Percentiles rank a stretch among this genome's conserved stretches.
phyloP scores from a whole-genome alignment of 208 protist species.

The Acanthamoeba lugdunensis region DNA sequence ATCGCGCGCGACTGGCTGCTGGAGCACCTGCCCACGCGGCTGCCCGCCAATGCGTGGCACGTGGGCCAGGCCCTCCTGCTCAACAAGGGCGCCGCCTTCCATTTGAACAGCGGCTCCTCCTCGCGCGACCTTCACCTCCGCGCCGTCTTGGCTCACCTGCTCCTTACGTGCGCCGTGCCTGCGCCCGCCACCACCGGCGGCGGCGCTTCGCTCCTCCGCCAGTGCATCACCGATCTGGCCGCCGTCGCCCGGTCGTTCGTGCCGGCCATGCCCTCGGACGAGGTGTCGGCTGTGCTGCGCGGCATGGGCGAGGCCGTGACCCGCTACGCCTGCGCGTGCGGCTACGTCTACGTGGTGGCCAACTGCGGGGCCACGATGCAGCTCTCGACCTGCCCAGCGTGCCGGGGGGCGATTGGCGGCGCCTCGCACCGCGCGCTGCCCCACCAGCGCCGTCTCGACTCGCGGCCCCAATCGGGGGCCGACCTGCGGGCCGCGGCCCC shows the following conservation, averaged over 20 bases:
- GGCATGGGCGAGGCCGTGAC: constrained; percentile 20
- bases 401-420: neutral
- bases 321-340: constrained; percentile 9
- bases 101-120: neutral
- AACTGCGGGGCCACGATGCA: constrained; percentile 23
- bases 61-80: neutral
- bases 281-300: neutral
- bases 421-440: neutral
- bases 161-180: no score
- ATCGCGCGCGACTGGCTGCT: constrained; percentile 30
- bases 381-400: constrained; percentile 29
- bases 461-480: neutral
- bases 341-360: constrained; percentile 38
- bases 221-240: neutral
- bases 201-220: neutral
- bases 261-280: neutral
- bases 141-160: neutral
- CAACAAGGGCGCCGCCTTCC: neutral
- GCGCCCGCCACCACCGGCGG: neutral
- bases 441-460: neutral
- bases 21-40: neutral
- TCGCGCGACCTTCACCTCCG: neutral
- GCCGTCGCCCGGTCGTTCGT: neutral
- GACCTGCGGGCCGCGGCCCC: neutral
- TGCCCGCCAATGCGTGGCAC: neutral